Evolutionary conservation across 768 basidiomycete genomes (phyloP).

Genomic region (Pleurotus salmoneostramineus): DNA sequence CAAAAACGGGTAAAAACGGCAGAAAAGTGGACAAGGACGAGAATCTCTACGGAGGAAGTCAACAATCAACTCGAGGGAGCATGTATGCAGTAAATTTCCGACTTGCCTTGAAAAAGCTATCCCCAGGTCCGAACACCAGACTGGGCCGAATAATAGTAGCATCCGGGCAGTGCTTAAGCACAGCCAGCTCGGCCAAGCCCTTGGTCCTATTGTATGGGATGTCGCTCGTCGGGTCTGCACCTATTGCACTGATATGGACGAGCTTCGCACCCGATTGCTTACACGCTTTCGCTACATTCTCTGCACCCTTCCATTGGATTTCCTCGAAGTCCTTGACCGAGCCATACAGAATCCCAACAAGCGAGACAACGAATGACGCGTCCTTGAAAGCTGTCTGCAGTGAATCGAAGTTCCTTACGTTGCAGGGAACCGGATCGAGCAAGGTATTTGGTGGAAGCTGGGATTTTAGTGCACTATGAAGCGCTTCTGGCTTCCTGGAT

Average conservation of each 20-base stretch:
- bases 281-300: constrained; percentile 58
- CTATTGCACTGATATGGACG: constrained; percentile 70
- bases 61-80: neutral
- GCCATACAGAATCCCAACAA: constrained; percentile 68
- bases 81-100: neutral
- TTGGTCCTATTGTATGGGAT: constrained; percentile 64
- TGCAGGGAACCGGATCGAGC: constrained; percentile 40
- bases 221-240: constrained; percentile 54
- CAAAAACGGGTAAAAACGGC: constrained; percentile 76
- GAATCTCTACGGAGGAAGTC: constrained; percentile 44
- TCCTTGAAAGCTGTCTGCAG: constrained; percentile 45
- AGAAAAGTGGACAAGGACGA: constrained; percentile 53
- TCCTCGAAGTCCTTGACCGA: constrained; percentile 50
- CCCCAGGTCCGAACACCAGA: constrained; percentile 72
- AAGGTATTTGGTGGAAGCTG: constrained; percentile 28
- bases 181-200: constrained; percentile 54
- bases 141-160: constrained; percentile 70
- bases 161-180: constrained; percentile 38
- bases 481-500: constrained; percentile 50
- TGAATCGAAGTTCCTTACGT: constrained; percentile 51
- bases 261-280: constrained; percentile 51
- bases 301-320: constrained; percentile 62
- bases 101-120: constrained; percentile 70
- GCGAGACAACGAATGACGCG: constrained; percentile 58
- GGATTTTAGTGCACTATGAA: constrained; percentile 27